These are phyloP conservation scores for Bertia moriformis DNA, from an alignment of 2,329 filamentous ascomycete species.

Conservation along the genomic window DNA sequence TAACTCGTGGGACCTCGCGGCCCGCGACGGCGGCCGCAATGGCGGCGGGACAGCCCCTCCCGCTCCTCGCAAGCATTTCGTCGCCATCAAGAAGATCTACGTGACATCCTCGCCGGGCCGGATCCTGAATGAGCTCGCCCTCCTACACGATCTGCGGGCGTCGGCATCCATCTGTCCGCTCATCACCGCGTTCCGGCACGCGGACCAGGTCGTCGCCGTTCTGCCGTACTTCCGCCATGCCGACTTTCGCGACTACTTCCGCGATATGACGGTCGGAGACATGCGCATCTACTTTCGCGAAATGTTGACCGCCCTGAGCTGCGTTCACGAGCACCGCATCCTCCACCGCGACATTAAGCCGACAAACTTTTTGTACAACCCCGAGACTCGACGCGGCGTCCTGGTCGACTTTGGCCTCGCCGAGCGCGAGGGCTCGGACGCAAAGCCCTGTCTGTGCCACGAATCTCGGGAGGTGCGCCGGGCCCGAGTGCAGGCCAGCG, in stretches of 20 bases:
- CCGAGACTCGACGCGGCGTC: slow-evolving; percentile 45
- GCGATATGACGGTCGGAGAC: slow-evolving; percentile 71
- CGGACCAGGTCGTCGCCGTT: slow-evolving; percentile 88
- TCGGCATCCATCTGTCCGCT: slow-evolving; percentile 81
- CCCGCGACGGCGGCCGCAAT: too few species aligned
- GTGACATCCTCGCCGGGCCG: slow-evolving; percentile 87
- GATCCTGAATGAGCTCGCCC: slow-evolving; percentile 90
- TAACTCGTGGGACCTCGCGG: slow-evolving; percentile 73
- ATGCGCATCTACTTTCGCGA: slow-evolving; percentile 82
- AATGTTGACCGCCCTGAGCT: slow-evolving; percentile 69
- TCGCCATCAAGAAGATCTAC: slow-evolving; percentile 98
- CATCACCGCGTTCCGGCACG: slow-evolving; percentile 88
- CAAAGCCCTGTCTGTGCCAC: slow-evolving; percentile 32
- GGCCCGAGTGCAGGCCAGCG: slow-evolving; percentile 28
- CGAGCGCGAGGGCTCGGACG: slow-evolving; percentile 20
- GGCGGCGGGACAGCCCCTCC: too few species aligned
- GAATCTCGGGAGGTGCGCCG: slow-evolving; percentile 36
- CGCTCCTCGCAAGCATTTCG: too few species aligned
- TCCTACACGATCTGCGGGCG: slow-evolving; percentile 73
- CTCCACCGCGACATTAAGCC: slow-evolving; percentile 94
- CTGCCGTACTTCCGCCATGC: slow-evolving; percentile 90
- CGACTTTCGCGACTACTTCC: slow-evolving; percentile 90
- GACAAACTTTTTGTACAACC: slow-evolving; percentile 65
- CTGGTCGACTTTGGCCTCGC: slow-evolving; percentile 64
- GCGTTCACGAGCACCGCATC: slow-evolving; percentile 72